Percentiles rank a stretch among this genome's conserved stretches.
phyloP scores from a whole-genome alignment of 1,284 basidiomycete genomes.

The Sanguinoderma infundibulare region DNA sequence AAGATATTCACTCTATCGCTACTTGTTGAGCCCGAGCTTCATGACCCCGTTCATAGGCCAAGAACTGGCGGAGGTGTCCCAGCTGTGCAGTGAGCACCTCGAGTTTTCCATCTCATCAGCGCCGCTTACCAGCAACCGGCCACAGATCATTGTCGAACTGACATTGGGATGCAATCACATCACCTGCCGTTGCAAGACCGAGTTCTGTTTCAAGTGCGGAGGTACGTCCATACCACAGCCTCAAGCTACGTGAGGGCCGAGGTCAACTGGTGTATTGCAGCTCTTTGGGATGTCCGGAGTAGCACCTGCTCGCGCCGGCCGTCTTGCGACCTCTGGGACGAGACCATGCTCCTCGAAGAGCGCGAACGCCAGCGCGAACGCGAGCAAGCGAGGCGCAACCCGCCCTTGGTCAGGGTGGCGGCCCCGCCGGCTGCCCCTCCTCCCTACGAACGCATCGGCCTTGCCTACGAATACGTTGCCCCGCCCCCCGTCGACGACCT shows the following conservation, averaged over 20 bases:
- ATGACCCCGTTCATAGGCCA: conserved; percentile 30
- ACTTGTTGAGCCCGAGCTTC: background rate
- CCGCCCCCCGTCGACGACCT: conserved; percentile 14
- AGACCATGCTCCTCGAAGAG: conserved; percentile 43
- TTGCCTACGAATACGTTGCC: background rate
- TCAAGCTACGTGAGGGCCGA: too few species aligned
- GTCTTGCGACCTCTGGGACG: conserved; percentile 45
- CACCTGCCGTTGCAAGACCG: conserved; percentile 37
- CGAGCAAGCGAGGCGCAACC: background rate
- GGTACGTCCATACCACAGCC: conserved; percentile 37
- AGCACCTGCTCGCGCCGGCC: conserved; percentile 39
- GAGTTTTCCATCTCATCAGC: too few species aligned
- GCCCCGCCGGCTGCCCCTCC: conserved; percentile 15
- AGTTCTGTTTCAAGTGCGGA: conserved; percentile 44
- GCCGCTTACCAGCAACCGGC: background rate
- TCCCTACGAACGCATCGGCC: conserved; percentile 4
- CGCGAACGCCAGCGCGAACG: conserved; percentile 36
- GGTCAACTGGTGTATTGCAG: conserved; percentile 16
- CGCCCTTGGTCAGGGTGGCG: background rate
- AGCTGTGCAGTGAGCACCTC: conserved; percentile 36
- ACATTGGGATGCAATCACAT: conserved; percentile 43
- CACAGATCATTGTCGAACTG: conserved; percentile 37
- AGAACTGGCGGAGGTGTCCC: conserved; percentile 46
- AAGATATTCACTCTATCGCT: background rate
- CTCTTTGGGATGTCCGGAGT: conserved; percentile 32